Conservation (phyloP, 208 protist species). For the Leptomonas pyrrhocoris region DNA sequence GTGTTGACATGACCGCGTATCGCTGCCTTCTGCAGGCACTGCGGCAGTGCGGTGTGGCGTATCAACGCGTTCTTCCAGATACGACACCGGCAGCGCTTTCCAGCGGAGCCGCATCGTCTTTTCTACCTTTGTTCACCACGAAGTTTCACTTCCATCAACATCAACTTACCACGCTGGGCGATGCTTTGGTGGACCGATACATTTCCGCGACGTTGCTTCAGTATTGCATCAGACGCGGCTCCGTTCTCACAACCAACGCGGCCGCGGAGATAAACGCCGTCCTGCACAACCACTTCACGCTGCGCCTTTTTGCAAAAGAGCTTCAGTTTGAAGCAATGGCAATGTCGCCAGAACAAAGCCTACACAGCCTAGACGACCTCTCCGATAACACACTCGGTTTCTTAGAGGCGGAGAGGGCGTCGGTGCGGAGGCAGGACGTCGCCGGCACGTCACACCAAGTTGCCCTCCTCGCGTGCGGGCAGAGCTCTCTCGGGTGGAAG, state of each 20-base stretch:
- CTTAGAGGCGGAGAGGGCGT: constrained; percentile 44
- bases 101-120: constrained; percentile 20
- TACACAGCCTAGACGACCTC: not conserved
- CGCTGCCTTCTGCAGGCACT: constrained; percentile 25
- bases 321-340: constrained; percentile 65
- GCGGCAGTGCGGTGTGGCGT: constrained; percentile 25
- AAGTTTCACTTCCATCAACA: constrained; percentile 73
- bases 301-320: constrained; percentile 77
- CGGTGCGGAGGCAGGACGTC: constrained; percentile 45
- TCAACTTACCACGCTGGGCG: constrained; percentile 79
- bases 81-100: constrained; percentile 16
- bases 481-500: constrained; percentile 83
- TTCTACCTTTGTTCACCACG: constrained; percentile 52
- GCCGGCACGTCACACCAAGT: constrained; percentile 76
- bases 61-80: constrained; percentile 9
- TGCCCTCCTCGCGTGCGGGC: constrained; percentile 57
- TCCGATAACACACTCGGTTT: constrained; percentile 36
- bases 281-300: constrained; percentile 80
- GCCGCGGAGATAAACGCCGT: constrained; percentile 68
- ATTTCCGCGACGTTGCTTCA: constrained; percentile 48
- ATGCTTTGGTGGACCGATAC: constrained; percentile 73
- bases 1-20: constrained; percentile 20
- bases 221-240: constrained; percentile 47
- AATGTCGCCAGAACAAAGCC: constrained; percentile 30
- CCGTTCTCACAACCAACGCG: constrained; percentile 62